phyloP scores from a whole-genome alignment of 2,329 filamentous ascomycete species.

The Fusarium sp. region DNA sequence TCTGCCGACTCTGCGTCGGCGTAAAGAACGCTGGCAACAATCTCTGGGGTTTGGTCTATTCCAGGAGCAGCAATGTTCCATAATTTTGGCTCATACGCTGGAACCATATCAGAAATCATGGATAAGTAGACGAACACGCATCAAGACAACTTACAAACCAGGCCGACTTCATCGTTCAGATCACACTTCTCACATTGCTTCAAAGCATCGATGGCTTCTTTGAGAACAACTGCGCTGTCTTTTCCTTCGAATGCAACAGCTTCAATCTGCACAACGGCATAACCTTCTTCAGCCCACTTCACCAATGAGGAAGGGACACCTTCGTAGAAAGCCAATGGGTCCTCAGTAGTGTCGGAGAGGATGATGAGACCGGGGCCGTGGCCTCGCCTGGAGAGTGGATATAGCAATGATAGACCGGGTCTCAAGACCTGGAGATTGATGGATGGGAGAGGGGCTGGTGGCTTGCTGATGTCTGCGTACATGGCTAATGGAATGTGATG shows the following conservation, averaged over 20 bases:
- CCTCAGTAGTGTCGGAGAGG: constrained; percentile 36
- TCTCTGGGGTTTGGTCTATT: background rate
- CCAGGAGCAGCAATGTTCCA: background rate
- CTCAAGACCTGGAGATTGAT: constrained; percentile 22
- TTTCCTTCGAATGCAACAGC: background rate
- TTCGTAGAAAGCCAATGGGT: constrained; percentile 34
- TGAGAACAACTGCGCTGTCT: constrained; percentile 19
- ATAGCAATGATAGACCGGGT: constrained; percentile 38
- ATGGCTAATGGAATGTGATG: background rate
- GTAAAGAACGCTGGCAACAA: background rate
- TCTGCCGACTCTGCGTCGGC: background rate
- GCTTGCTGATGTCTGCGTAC: constrained; percentile 40
- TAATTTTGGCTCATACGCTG: background rate
- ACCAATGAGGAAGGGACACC: constrained; percentile 62
- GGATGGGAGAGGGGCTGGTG: constrained; percentile 36
- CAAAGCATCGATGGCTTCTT: constrained; percentile 36
- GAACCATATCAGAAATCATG: background rate
- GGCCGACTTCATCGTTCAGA: constrained; percentile 27
- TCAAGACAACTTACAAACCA: background rate
- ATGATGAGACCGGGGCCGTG: constrained; percentile 50
- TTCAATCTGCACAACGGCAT: constrained; percentile 58
- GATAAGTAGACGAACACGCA: rapidly evolving
- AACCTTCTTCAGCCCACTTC: constrained; percentile 80
- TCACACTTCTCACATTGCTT: constrained; percentile 46
- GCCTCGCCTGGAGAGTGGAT: constrained; percentile 50